Percentiles rank a stretch among this genome's conserved stretches.
Evolutionary conservation across 768 basidiomycete species (phyloP).

Genomic region (Trametopsis cervina): DNA sequence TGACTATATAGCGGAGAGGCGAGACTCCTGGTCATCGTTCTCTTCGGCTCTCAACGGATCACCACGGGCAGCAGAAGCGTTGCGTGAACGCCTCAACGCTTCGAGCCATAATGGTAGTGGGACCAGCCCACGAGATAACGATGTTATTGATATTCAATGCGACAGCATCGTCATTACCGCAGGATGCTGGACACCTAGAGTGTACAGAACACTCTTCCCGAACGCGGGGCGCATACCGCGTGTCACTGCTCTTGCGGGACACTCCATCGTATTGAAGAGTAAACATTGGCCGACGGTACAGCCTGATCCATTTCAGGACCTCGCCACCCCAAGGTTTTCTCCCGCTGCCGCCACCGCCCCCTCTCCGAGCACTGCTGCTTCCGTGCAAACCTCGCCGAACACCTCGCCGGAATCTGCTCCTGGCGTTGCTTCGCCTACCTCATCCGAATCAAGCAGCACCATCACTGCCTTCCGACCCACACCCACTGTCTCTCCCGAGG

Average conservation of each 20-base stretch:
- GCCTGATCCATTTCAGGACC: not conserved
- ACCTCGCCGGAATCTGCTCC: not conserved
- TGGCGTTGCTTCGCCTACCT: not conserved
- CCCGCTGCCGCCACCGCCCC: not conserved
- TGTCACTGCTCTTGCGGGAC: constrained; percentile 24
- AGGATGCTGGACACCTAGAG: constrained; percentile 31
- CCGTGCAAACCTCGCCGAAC: not conserved
- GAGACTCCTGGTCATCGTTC: not conserved
- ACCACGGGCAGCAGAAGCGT: no score
- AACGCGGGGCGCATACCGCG: constrained; percentile 22
- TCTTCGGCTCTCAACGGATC: not conserved
- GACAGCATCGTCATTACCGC: constrained; percentile 29
- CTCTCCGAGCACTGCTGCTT: not conserved
- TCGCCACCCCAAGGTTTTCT: not conserved
- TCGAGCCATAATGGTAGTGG: not conserved
- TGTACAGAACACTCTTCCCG: constrained; percentile 26
- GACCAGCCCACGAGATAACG: not conserved
- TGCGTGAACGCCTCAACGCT: not conserved
- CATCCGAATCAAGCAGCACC: not conserved
- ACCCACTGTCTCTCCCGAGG: not conserved
- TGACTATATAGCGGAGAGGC: not conserved
- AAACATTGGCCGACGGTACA: constrained; percentile 17
- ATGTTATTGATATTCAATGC: constrained; percentile 19
- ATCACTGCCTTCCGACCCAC: not conserved
- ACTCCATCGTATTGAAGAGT: constrained; percentile 22